A percentile compares a stretch with the other conserved stretches of the same genome.
Evolutionary conservation across 2,329 filamentous ascomycete genomes (phyloP).

Genomic region (Fusarium udum): DNA sequence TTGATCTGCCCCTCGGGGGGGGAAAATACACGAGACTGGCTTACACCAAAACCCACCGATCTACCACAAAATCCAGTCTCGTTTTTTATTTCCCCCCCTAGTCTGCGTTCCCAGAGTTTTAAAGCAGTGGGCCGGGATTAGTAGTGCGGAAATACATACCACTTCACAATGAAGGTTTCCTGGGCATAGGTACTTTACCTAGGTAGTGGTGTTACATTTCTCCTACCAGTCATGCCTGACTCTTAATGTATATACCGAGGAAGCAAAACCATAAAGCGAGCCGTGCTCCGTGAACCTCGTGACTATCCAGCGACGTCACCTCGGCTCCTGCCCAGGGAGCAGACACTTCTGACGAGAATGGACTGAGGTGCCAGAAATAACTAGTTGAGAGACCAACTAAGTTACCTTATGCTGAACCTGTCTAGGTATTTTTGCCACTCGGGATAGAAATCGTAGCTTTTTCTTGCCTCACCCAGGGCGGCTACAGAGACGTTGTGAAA

Average conservation of each 20-base stretch:
- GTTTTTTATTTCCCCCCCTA: too few species aligned
- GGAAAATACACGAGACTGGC: too few species aligned
- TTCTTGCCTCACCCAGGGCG: conserved; percentile 10
- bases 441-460: neutral
- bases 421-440: neutral
- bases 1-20: too few species aligned
- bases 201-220: neutral
- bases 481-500: conserved; percentile 38
- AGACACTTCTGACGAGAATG: neutral
- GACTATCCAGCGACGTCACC: conserved; percentile 37
- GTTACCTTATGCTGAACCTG: neutral
- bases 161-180: neutral
- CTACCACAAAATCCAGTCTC: too few species aligned
- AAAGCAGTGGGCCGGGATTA: neutral
- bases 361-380: neutral
- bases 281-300: conserved; percentile 31
- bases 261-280: conserved; percentile 17
- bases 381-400: neutral
- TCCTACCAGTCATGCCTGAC: conserved; percentile 17
- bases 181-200: neutral
- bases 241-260: neutral
- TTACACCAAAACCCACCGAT: too few species aligned
- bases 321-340: neutral
- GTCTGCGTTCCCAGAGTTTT: neutral
- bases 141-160: neutral